Conservation (phyloP, 2,329 filamentous ascomycete genomes). For the Sclerotinia borealis region DNA sequence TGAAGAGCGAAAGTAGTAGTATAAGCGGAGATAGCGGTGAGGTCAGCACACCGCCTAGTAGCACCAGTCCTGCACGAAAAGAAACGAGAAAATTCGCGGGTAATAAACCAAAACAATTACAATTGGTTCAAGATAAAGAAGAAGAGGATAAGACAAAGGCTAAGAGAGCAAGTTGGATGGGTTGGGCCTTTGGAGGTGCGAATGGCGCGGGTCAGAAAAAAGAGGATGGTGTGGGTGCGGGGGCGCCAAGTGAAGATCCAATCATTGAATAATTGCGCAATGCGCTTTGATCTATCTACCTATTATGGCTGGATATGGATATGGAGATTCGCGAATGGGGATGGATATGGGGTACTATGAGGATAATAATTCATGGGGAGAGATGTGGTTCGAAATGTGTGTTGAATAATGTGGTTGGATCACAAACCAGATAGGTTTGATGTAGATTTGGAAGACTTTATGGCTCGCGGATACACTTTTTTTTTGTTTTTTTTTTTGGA, state of each 20-base stretch:
- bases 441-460: background rate
- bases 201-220: slow-evolving; percentile 8
- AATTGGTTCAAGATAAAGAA: slow-evolving; percentile 72
- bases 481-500: background rate
- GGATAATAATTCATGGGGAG: background rate
- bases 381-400: background rate
- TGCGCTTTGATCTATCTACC: background rate
- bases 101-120: slow-evolving; percentile 76
- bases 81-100: slow-evolving; percentile 55
- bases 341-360: background rate
- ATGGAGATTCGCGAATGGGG: background rate
- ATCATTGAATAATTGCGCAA: slow-evolving; percentile 10
- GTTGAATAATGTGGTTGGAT: background rate
- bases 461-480: background rate
- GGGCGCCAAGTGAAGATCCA: slow-evolving; percentile 1
- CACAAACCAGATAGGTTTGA: background rate
- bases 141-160: slow-evolving; percentile 41
- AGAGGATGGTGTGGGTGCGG: background rate
- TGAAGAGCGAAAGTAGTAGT: slow-evolving; percentile 46
- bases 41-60: slow-evolving; percentile 45
- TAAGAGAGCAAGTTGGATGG: slow-evolving; percentile 61
- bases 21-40: slow-evolving; percentile 56
- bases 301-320: background rate
- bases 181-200: slow-evolving; percentile 42
- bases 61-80: slow-evolving; percentile 49